Evolutionary conservation across 2,329 filamentous ascomycete genomes (phyloP).

Genomic region (Alternaria brassicae): DNA sequence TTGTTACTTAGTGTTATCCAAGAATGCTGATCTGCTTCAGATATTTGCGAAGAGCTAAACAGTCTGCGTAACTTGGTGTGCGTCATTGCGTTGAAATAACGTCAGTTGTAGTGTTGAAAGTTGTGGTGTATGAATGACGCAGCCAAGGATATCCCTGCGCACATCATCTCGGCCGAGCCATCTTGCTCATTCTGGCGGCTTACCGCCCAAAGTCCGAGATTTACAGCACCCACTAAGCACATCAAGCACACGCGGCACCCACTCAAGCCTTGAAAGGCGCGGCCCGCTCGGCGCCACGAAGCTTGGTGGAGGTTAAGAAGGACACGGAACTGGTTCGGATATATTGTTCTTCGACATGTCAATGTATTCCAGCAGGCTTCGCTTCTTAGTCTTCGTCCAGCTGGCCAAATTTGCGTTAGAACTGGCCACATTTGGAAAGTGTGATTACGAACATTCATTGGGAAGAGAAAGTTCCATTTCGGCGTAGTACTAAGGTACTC

Average conservation of each 20-base stretch:
- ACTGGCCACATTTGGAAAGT: not conserved
- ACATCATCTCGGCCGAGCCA: slow-evolving; percentile 8
- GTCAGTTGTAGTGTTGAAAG: not conserved
- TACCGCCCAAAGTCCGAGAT: not conserved
- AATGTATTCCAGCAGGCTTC: not conserved
- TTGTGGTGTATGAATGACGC: slow-evolving; percentile 1
- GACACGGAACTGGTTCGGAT: not conserved
- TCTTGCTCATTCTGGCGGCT: not conserved
- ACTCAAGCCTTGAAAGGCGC: not conserved
- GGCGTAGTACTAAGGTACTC: not conserved
- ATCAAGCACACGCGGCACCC: not conserved
- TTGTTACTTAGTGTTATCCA: not conserved
- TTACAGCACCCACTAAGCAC: not conserved
- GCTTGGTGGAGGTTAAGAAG: not conserved
- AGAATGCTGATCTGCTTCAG: not conserved
- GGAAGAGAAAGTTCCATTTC: not conserved
- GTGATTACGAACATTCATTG: not conserved
- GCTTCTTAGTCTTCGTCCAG: no score
- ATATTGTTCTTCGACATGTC: not conserved
- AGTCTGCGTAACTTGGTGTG: not conserved
- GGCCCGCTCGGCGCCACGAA: not conserved
- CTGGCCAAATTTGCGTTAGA: not conserved
- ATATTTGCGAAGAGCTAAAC: not conserved
- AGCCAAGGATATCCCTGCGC: not conserved
- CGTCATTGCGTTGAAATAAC: not conserved